These are phyloP conservation scores for Xerocomellus dryophilus DNA, from an alignment of 768 basidiomycete genomes.

Conservation along the genomic window DNA sequence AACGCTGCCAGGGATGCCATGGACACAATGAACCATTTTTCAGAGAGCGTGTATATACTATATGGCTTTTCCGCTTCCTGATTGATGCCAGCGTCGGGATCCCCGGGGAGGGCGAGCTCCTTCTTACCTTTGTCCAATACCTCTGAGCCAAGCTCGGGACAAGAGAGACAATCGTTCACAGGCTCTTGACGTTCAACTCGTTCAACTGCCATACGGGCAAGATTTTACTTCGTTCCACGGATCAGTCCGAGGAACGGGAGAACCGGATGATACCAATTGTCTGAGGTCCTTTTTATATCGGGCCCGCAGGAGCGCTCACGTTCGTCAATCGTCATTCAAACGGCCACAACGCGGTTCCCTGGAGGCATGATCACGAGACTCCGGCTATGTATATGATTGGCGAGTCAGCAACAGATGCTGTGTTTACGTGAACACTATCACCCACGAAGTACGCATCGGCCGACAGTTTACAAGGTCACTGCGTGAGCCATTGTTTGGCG, in stretches of 20 bases:
- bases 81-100: not conserved
- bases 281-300: not conserved
- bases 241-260: not conserved
- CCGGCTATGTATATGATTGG: not conserved
- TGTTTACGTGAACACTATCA: slow-evolving; percentile 1
- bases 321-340: slow-evolving; percentile 1
- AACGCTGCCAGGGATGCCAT: slow-evolving; percentile 60
- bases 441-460: not conserved
- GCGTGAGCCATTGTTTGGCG: too few species aligned
- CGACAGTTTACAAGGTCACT: not conserved
- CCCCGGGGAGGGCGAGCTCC: not conserved
- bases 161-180: not conserved
- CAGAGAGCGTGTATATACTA: slow-evolving; percentile 50
- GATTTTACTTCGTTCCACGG: not conserved
- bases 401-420: not conserved
- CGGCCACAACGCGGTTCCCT: not conserved
- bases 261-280: not conserved
- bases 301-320: not conserved
- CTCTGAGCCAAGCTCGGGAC: not conserved
- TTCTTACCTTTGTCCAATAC: not conserved
- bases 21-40: slow-evolving; percentile 69
- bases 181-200: slow-evolving; percentile 2
- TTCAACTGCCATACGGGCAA: not conserved
- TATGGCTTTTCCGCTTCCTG: slow-evolving; percentile 19
- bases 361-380: too few species aligned